phyloP scores from a whole-genome alignment of 345 rosid species.

The Adansonia digitata region DNA sequence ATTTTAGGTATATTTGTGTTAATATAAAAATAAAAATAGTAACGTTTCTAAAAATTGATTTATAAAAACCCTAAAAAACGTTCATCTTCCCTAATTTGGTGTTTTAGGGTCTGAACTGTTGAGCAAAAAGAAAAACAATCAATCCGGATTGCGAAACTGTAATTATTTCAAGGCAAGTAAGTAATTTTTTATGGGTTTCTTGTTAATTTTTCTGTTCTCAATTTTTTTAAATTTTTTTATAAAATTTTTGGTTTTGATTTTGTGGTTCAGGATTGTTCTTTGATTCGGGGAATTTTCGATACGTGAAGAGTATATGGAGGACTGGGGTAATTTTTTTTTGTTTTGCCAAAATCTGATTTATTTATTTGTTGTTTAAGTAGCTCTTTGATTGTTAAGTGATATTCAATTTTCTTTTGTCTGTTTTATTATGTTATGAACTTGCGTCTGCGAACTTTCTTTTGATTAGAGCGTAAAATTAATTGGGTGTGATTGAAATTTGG shows the following conservation, averaged over 20 bases:
- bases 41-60: too few relatives aligned
- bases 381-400: not conserved
- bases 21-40: too few relatives aligned
- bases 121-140: not conserved
- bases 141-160: not conserved
- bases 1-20: too few relatives aligned
- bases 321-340: slow-evolving; percentile 34
- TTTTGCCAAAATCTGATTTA: not conserved
- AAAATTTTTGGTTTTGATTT: too few relatives aligned
- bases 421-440: not conserved
- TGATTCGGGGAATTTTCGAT: not conserved
- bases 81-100: too few relatives aligned
- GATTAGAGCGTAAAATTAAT: not conserved
- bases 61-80: too few relatives aligned
- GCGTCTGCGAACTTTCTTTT: not conserved
- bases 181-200: not conserved
- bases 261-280: slow-evolving; percentile 11
- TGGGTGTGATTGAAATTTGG: not conserved
- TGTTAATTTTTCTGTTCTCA: not conserved
- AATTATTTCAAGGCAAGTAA: not conserved
- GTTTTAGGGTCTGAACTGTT: not conserved
- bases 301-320: slow-evolving; percentile 29
- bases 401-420: not conserved
- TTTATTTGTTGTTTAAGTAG: not conserved
- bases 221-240: not conserved